Base-by-base conservation (phyloP, 2,329 filamentous ascomycete genomes). In the Thelonectria rubi region DNA sequence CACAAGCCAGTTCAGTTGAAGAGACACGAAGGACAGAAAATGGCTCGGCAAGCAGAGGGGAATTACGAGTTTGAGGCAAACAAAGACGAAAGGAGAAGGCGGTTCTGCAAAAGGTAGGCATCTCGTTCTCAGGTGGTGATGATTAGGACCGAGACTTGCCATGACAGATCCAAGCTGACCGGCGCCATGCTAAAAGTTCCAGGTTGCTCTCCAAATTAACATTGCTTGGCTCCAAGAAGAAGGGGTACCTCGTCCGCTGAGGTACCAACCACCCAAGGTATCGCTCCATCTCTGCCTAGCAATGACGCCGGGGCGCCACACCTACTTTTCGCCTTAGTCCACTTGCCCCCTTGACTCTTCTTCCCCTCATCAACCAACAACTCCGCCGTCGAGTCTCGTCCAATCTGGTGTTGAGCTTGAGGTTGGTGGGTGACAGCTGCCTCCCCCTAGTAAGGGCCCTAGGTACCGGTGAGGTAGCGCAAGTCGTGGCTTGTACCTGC, bases 301-400 rank as follows among this genome's bases (percentile, higher is more conserved):
- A 47, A 47, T 39, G 55, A 45, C 37, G 46, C 21, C 51, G 58
- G 21, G 58, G 67, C 65, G 68, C 68, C 67, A 70, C 67, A 70
- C 67, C 65, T 67, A 67, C 30, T 55, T 59, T 65, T 65, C 45
- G 7, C 20, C 40, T 52, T 54, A 50, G 63, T 37, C 37, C 43
- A 55, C 56, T 46, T 18, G 40, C 37, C 60, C 21, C 58, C 58
- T 50, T 58, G 53, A 52, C 54, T 21, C 51, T 15, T 26, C 43
- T 24, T 30, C 53, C 55, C 56, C 34, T 52, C 52, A 48, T 39
- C 18, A 46, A 21, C 17, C 24, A 21, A 26, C 50, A 51, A 43
- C 53, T 50, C 46, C 40, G 20, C 39, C 39, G 17, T 8, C 17
- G 2, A 42, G 9, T 45, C 17, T 20, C 14, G 56, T 53, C 56